These are phyloP conservation scores for Xylaria intraflava DNA, from an alignment of 495 filamentous ascomycete genomes.

Conservation along the genomic window DNA sequence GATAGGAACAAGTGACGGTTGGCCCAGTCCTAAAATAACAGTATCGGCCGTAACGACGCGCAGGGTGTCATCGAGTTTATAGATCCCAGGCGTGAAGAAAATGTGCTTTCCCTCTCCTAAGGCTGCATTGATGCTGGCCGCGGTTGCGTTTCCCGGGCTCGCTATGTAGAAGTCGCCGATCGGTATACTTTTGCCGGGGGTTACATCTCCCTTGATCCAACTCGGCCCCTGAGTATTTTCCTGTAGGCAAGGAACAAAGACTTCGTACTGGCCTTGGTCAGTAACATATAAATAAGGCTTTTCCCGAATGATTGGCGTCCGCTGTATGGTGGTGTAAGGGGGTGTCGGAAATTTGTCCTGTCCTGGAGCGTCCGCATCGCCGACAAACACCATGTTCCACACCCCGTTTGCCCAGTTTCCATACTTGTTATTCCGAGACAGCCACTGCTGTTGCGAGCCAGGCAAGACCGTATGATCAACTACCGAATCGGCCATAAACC, in stretches of 20 bases:
- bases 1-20: conserved; percentile 22
- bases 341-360: conserved; percentile 19
- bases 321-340: conserved; percentile 24
- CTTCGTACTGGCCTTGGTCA: conserved; percentile 15
- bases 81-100: conserved; percentile 25
- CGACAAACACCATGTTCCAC: conserved; percentile 31
- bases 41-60: conserved; percentile 16
- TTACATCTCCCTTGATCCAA: conserved; percentile 14
- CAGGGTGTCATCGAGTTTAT: conserved; percentile 19
- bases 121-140: conserved; percentile 19
- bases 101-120: conserved; percentile 20
- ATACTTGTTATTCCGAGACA: conserved; percentile 28
- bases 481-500: conserved; percentile 27
- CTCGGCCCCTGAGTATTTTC: conserved; percentile 21
- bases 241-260: conserved; percentile 24
- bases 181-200: conserved; percentile 20
- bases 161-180: conserved; percentile 23
- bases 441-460: conserved; percentile 30
- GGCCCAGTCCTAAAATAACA: conserved; percentile 22
- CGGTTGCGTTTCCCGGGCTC: conserved; percentile 13
- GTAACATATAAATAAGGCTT: conserved; percentile 24
- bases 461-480: conserved; percentile 23
- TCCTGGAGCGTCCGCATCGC: conserved; percentile 17
- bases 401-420: conserved; percentile 29
- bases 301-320: conserved; percentile 24